These are phyloP conservation scores for Agaricus sinodeliciosus DNA, from an alignment of 768 basidiomycete species.

Conservation along the genomic window DNA sequence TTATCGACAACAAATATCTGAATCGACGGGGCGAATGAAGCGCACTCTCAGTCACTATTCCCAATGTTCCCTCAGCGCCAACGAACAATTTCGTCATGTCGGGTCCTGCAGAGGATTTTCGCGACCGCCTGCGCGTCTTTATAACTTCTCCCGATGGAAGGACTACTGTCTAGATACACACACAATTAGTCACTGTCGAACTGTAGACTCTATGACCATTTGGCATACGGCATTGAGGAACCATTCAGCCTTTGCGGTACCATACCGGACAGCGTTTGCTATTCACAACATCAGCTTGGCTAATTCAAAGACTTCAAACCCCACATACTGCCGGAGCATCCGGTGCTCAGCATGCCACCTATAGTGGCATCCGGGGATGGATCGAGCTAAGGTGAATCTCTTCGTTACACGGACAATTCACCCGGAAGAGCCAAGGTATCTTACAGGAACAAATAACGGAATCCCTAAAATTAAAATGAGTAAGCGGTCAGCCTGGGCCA, in stretches of 20 bases:
- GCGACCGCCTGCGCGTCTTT: conserved; percentile 71
- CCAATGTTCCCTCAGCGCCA: conserved; percentile 74
- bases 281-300: not conserved
- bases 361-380: conserved; percentile 77
- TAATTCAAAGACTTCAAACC: not conserved
- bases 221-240: conserved; percentile 70
- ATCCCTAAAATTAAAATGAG: conserved; percentile 36
- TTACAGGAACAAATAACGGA: conserved; percentile 78
- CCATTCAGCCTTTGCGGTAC: conserved; percentile 88
- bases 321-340: conserved; percentile 71
- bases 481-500: not conserved
- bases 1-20: not conserved
- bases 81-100: conserved; percentile 84
- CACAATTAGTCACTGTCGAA: not conserved
- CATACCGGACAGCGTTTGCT: conserved; percentile 83
- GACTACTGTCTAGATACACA: conserved; percentile 66
- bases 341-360: conserved; percentile 83
- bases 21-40: not conserved
- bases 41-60: conserved; percentile 81
- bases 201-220: not conserved
- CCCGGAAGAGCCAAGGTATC: conserved; percentile 12
- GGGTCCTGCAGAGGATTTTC: conserved; percentile 86
- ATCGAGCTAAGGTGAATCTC: conserved; percentile 44
- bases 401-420: not conserved
- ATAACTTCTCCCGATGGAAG: conserved; percentile 86